Base-by-base conservation (phyloP, 2,329 filamentous ascomycete species). In the Fusarium nurragi region DNA sequence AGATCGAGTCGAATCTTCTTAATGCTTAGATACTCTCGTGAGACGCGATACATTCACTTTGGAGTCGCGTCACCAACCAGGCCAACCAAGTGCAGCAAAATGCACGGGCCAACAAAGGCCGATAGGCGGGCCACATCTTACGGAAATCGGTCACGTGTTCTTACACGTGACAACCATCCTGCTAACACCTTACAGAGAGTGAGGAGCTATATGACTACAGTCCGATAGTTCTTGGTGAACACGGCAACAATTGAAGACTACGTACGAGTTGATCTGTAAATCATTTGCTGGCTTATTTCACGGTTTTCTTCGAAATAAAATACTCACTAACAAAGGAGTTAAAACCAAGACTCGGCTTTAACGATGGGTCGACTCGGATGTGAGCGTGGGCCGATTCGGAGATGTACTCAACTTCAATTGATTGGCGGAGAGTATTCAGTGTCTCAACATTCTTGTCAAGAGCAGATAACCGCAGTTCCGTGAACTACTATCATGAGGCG, bases 301-400 rank as follows among this genome's bases (percentile, higher is more conserved):
- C 32, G 39, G 18, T 65, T 49, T 36, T 21, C 32, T 38, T 46
- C 25, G 43, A 19, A 18, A 50, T 50, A n/a, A 28, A 38, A 56
- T 5, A 8, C 11, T 48, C 21, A 19, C 23, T 18, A 28, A 40
- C 22, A 46, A 62, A 51, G 22, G 44, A 41, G 38, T 46, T n/a
- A 36, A 40, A 30, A 26, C 38, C 39, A 40, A 30, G 38, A 37
- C 53, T 64, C 63, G 63, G 63, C 34, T 67, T 47, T 67, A 65
- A 46, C 11, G 32, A 67, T 52, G 53, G 46, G 46, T 46, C 58
- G 37, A 64, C 46, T 66, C 64, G 59, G 64, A 64, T 30, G 48
- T 60, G 58, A 44, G 30, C 14, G 28, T 67, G 45, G 40, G 23
- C 44, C 41, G 45, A 52, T 50, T 64, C 54, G 59, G 54, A 60